Base-by-base conservation (phyloP, 306 rosid genomes). In the Quercus rubra region DNA sequence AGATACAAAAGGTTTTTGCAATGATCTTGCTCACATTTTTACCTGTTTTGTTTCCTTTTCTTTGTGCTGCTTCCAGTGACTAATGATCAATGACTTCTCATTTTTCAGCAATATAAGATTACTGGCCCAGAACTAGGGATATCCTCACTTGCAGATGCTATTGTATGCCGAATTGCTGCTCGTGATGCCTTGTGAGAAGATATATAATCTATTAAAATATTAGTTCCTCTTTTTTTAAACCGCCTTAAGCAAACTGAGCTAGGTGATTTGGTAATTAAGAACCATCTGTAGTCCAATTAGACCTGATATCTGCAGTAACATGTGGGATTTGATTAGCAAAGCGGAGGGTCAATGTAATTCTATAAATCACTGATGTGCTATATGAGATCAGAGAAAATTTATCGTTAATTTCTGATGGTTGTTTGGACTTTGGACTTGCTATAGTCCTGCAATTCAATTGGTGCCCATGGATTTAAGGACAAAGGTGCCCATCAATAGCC, bases 61-160 rank as follows among this genome's bases (percentile, higher is more conserved):
- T 25, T 14, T 56, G 35, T 64, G n/a, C 71, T 81, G 67, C 54
- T 81, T 67, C 76, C 71, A 30, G 38, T 51, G 56, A 70, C 31
- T 23, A 77, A 80, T 77, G 55, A 49, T 43, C 69, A 74, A 54
- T 20, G 28, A 19, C 76, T 61, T 76, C 27, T 83, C 54, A 54
- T 83, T 76, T 76, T 86, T 73, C 97, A 94, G 97, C 93, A 92
- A 79, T 94, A 88, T 85, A 94, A 88, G 89, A 88, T 94, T 80
- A 74, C 94, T 70, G 84, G 82, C 46, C 49, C 28, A 21, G 97
- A 94, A 82, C 88, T 91, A 43, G 97, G 89, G 74, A 63, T 94
- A 38, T 94, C 99, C 27, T 85, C 97, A 17, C 86, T 92, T 71
- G 88, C 90, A 28, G 95, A 92, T 86, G 97, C 93, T 41, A 91